Evolutionary conservation across 495 filamentous ascomycete genomes (phyloP).

Genomic region (Platismatia glauca): DNA sequence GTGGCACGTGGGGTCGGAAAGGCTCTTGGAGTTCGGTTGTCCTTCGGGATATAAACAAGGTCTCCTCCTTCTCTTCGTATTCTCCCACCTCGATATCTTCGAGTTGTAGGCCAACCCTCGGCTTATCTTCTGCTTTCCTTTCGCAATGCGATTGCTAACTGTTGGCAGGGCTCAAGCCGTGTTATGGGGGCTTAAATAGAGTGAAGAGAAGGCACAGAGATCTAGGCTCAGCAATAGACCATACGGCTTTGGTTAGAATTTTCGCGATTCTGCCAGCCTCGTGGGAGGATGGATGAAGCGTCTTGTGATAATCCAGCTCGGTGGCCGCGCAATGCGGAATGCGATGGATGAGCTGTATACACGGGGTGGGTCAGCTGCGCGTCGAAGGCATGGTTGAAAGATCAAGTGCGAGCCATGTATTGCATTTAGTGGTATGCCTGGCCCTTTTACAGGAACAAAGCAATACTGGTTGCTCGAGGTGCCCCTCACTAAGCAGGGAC

Average conservation of each 20-base stretch:
- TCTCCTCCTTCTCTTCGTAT: background rate
- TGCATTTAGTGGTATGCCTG: background rate
- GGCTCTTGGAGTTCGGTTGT: background rate
- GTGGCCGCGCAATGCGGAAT: conserved; percentile 10
- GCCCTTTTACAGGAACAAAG: background rate
- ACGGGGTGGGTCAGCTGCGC: background rate
- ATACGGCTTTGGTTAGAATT: conserved; percentile 13
- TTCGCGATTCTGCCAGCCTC: conserved; percentile 18
- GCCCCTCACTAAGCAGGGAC: background rate
- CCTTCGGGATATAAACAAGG: background rate
- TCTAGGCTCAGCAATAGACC: conserved; percentile 21
- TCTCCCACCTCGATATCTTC: conserved; percentile 22
- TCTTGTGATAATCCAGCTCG: conserved; percentile 21
- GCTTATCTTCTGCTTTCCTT: conserved; percentile 28
- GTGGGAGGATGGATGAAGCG: conserved; percentile 10
- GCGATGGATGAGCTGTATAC: conserved; percentile 7
- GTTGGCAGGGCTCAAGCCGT: background rate
- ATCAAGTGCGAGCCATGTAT: background rate
- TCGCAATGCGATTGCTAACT: conserved; percentile 4
- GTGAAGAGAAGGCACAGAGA: conserved; percentile 41
- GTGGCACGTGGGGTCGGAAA: background rate
- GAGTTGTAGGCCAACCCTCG: conserved; percentile 32
- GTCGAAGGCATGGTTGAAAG: background rate
- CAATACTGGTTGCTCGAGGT: background rate
- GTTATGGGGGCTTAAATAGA: conserved; percentile 50